Conservation (phyloP, 805 yeast genomes). For the Candida glaebosa region DNA sequence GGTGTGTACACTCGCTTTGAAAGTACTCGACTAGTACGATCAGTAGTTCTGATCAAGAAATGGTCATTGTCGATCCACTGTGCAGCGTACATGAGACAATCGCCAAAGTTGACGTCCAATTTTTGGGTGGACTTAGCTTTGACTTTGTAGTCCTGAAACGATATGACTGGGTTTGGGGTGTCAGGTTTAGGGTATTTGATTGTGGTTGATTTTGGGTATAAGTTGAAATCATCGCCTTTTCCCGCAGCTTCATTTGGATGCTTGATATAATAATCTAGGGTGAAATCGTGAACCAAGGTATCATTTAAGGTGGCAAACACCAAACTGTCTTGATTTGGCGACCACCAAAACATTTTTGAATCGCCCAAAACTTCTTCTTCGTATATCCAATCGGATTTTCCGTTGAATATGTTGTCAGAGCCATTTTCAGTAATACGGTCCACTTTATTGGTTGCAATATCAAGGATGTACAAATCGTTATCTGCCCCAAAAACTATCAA, state of each 20-base stretch:
- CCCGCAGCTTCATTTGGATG: conserved; percentile 15
- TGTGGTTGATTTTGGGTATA: conserved; percentile 45
- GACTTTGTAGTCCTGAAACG: conserved; percentile 40
- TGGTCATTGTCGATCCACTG: conserved; percentile 52
- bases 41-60: conserved; percentile 59
- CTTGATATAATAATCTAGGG: conserved; percentile 49
- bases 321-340: conserved; percentile 55
- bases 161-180: conserved; percentile 51
- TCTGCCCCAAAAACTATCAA: conserved; percentile 53
- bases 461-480: conserved; percentile 51
- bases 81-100: conserved; percentile 57
- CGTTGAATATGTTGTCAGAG: conserved; percentile 50
- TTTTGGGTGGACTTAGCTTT: conserved; percentile 13
- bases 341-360: conserved; percentile 73
- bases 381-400: conserved; percentile 79
- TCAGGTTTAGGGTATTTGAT: conserved; percentile 78
- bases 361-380: conserved; percentile 70
- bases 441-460: conserved; percentile 22
- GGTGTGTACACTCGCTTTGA: conserved; percentile 46
- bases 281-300: conserved; percentile 49
- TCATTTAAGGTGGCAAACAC: conserved; percentile 59
- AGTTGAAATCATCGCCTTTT: conserved; percentile 17
- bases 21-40: conserved; percentile 56
- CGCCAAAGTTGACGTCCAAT: conserved; percentile 17
- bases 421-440: conserved; percentile 51